Evolutionary conservation across 257 asterid species (phyloP), one percentile per base, ranked within the genome.

Genomic region (Nicotiana sylvestris): DNA sequence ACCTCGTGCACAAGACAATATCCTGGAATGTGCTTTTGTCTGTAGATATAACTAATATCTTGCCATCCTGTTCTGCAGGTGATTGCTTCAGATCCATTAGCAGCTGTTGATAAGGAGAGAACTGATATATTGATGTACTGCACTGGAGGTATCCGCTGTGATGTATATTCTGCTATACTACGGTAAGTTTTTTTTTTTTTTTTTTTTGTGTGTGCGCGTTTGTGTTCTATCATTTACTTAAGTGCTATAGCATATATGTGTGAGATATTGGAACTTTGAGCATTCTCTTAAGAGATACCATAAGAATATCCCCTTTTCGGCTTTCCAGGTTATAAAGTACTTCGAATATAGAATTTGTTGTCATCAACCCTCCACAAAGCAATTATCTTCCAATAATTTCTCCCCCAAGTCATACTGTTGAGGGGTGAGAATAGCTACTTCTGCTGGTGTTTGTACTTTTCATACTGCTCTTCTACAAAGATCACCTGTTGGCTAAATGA

Each of bases 141-240:
- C 85, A 96, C 98, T 17, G 98, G 98, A 81, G 98, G 99, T 78
- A 96, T 96, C 84, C 95, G 99, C 83, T 96, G 99, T 12, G 98
- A 94, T 56, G 97, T 96, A 77, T 96, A 94, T 91, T 94, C 99
- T 86, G 91, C 93, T 56, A 87, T 94, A 61, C 97, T 96, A 67
- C 92, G 99, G 99, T 96, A 81, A 35, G 81, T 81, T 82, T 77
- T 43, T 25, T 17, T 83, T 61, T 11, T 53, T 33, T 35, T 0
- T 35, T 29, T 29, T n/a, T n/a, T n/a, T n/a, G n/a, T n/a, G n/a
- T n/a, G n/a, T n/a, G n/a, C n/a, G n/a, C n/a, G n/a, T n/a, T n/a
- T n/a, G n/a, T n/a, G n/a, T n/a, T n/a, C n/a, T n/a, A n/a, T n/a
- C 79, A 25, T 51, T 49, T 56, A 15, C 80, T 39, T 74, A 29